A percentile compares a stretch with the other conserved stretches of the same genome.
phyloP scores from a whole-genome alignment of 2,329 filamentous ascomycete genomes.

The Paracoccidioides brasiliensis region DNA sequence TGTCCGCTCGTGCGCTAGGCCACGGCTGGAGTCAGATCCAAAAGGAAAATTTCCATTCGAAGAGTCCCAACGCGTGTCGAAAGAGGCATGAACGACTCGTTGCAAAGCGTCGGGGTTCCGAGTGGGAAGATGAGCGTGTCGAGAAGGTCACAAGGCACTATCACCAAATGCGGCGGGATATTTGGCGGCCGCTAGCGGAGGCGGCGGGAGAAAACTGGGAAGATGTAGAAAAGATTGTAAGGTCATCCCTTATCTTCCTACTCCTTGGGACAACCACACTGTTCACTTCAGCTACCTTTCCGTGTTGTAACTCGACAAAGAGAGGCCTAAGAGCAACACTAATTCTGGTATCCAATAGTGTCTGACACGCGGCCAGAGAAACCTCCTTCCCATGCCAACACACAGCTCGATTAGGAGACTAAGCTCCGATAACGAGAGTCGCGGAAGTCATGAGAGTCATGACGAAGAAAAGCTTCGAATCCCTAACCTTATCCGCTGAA shows the following conservation, averaged over 20 bases:
- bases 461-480: conserved; percentile 13
- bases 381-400: conserved; percentile 9
- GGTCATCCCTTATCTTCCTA: conserved; percentile 14
- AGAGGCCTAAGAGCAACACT: neutral
- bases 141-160: conserved; percentile 66
- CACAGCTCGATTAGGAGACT: conserved; percentile 2
- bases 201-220: conserved; percentile 43
- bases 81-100: conserved; percentile 78
- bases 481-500: conserved; percentile 8
- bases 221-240: conserved; percentile 71
- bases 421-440: conserved; percentile 5
- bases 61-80: conserved; percentile 70
- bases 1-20: conserved; percentile 57
- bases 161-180: conserved; percentile 64
- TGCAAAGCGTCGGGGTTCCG: conserved; percentile 56
- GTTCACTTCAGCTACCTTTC: neutral
- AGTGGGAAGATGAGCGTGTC: conserved; percentile 66
- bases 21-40: conserved; percentile 79
- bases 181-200: conserved; percentile 65
- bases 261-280: neutral
- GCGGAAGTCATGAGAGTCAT: conserved; percentile 11
- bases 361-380: conserved; percentile 13
- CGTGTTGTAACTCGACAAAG: neutral
- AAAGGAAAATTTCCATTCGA: conserved; percentile 59
- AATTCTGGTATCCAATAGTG: conserved; percentile 8